Evolutionary conservation across 306 rosid species (phyloP), one percentile per base, ranked within the genome.

Genomic region (Trifolium subterraneum): DNA sequence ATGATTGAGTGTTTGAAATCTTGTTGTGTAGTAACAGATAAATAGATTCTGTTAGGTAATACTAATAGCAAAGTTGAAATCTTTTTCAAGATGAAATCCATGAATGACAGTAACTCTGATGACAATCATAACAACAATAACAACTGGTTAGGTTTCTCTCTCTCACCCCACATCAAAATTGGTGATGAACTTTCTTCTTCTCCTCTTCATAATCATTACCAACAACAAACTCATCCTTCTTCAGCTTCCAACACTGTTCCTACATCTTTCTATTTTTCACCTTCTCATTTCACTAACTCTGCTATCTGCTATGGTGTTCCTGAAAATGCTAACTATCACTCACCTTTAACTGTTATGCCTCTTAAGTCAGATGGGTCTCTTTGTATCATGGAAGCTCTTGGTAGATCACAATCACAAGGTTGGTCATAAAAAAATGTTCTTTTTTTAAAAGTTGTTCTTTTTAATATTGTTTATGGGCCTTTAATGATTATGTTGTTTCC

Each of bases 91-190:
- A 90, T 91, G 97, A 89, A 88, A 88, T 18, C 89, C 56, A 87
- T 87, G 84, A 83, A 82, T 75, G 93, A 87, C 75, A 81, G 68
- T 56, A 77, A 45, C 54, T 82, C 63, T 35, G 83, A 79, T 50
- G 76, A 68, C 20, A 18, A 62, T 70, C 74, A 84, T 8, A 6
- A 35, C 8, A 22, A 62, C 16, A 64, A 64, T 33, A 38, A 19
- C 18, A 84, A 86, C 93, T 95, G 99, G 98, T 80, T 95, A 85
- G 99, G 97, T 5, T 94, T 95, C 72, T 94, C 97, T 81, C 96
- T 92, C 67, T 90, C 93, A 39, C 97, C 98, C 69, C 91, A 92
- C 68, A 85, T 88, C 90, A 89, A 89, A 84, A 86, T 87, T 9
- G 90, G 92, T 88, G 79, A 79, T 36, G 10, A 36, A 8, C 8